phyloP scores from a whole-genome alignment of 2,329 filamentous ascomycete species.

The Sclerotinia borealis region DNA sequence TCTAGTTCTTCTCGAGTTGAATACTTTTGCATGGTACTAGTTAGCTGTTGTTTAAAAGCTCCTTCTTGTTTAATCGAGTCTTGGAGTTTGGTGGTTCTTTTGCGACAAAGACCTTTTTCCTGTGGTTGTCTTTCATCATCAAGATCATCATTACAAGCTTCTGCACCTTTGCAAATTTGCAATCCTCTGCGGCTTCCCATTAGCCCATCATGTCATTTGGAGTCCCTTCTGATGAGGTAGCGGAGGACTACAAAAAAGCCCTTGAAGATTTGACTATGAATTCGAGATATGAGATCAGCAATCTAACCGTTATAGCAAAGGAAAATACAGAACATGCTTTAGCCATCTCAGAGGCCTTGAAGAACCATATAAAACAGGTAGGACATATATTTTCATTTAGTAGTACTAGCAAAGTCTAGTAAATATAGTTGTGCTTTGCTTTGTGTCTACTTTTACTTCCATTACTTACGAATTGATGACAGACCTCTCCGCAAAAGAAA shows the following conservation, averaged over 20 bases:
- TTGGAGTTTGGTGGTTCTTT: constrained; percentile 24
- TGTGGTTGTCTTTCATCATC: constrained; percentile 23
- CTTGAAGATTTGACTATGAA: constrained; percentile 88
- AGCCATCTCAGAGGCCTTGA: constrained; percentile 82
- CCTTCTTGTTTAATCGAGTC: constrained; percentile 22
- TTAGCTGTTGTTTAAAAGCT: constrained; percentile 32
- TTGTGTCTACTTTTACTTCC: constrained; percentile 22
- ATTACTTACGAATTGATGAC: constrained; percentile 25
- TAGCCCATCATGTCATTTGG: constrained; percentile 55
- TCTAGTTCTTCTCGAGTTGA: constrained; percentile 33
- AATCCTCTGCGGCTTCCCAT: constrained; percentile 21
- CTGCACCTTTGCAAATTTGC: constrained; percentile 20
- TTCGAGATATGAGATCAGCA: constrained; percentile 92
- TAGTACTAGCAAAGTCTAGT: constrained; percentile 18
- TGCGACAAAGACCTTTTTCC: constrained; percentile 24
- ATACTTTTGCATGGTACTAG: constrained; percentile 34
- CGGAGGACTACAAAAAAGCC: constrained; percentile 89
- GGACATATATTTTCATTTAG: constrained; percentile 37
- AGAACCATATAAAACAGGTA: constrained; percentile 94
- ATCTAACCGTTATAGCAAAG: constrained; percentile 92
- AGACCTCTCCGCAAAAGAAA: constrained; percentile 86
- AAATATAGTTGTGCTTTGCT: constrained; percentile 13
- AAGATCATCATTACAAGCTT: constrained; percentile 14
- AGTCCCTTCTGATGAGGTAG: constrained; percentile 68
- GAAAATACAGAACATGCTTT: constrained; percentile 95